Evolutionary conservation across 768 basidiomycete species (phyloP).

Genomic region (Leccinum subtestaceum): DNA sequence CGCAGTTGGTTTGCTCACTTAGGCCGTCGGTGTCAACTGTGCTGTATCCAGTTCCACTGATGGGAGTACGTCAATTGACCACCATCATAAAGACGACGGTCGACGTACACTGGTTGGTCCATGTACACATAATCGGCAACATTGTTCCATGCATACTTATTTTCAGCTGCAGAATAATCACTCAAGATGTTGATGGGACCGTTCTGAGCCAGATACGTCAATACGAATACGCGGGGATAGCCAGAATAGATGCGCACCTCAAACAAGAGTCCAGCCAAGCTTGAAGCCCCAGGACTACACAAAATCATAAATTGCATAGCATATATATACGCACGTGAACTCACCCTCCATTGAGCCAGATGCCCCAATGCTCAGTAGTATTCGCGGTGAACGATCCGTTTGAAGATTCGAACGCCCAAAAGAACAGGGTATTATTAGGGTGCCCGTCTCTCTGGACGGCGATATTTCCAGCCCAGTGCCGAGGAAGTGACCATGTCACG

Average conservation of each 20-base stretch:
- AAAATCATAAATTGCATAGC: neutral
- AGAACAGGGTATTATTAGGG: conserved; percentile 49
- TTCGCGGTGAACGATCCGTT: conserved; percentile 49
- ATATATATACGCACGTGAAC: conserved; percentile 12
- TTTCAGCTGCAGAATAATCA: conserved; percentile 46
- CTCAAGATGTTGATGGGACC: conserved; percentile 58
- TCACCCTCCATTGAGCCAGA: conserved; percentile 53
- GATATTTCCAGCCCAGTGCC: conserved; percentile 23
- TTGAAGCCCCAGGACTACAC: conserved; percentile 63
- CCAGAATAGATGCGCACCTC: conserved; percentile 39
- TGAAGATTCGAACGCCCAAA: conserved; percentile 37
- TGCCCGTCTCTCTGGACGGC: conserved; percentile 51
- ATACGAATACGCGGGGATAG: no score
- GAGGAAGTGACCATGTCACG: conserved; percentile 48
- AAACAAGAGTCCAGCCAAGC: conserved; percentile 56
- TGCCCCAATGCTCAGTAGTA: conserved; percentile 50
- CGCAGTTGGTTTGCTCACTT: conserved; percentile 33
- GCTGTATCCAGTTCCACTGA: conserved; percentile 58
- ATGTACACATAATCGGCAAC: conserved; percentile 61
- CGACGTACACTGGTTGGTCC: conserved; percentile 59
- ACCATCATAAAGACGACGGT: neutral
- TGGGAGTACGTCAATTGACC: neutral
- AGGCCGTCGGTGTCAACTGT: conserved; percentile 59
- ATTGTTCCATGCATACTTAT: conserved; percentile 54
- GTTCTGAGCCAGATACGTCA: conserved; percentile 40